A percentile compares a stretch with the other conserved stretches of the same genome.
phyloP scores from a whole-genome alignment of 495 filamentous ascomycete species.

The Hypoxylon fragiforme region DNA sequence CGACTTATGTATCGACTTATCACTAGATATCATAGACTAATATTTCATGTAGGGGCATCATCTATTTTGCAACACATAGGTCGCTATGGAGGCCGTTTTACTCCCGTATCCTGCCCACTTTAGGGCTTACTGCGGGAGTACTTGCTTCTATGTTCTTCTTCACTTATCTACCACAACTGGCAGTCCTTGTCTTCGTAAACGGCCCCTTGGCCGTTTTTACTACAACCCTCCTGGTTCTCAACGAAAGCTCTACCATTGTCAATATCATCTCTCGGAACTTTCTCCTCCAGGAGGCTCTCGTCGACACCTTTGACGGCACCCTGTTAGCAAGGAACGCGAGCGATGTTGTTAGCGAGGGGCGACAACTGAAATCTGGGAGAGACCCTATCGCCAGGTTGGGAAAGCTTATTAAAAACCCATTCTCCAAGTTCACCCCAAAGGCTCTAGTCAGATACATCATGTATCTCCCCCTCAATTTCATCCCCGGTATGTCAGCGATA shows the following conservation, averaged over 20 bases:
- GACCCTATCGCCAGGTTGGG: constrained; percentile 73
- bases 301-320: constrained; percentile 91
- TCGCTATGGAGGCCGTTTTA: constrained; percentile 69
- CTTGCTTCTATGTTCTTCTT: constrained; percentile 77
- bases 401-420: constrained; percentile 69
- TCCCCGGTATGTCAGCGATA: constrained; percentile 62
- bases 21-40: too few species aligned
- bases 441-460: constrained; percentile 71
- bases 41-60: constrained; percentile 61
- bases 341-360: constrained; percentile 66
- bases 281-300: constrained; percentile 74
- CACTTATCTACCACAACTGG: constrained; percentile 87
- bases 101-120: constrained; percentile 66
- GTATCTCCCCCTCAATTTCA: constrained; percentile 88
- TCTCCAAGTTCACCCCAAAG: constrained; percentile 65
- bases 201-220: constrained; percentile 82
- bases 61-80: constrained; percentile 74
- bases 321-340: constrained; percentile 60
- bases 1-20: too few species aligned
- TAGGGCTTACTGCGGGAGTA: constrained; percentile 68
- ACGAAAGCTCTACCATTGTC: constrained; percentile 79
- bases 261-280: constrained; percentile 73
- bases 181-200: constrained; percentile 77
- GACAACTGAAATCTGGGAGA: constrained; percentile 65
- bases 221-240: constrained; percentile 75